Percentiles rank a stretch among this genome's conserved stretches.
Conservation (phyloP, 1,139 yeast genomes). For the Blastobotrys malaysiensis region DNA sequence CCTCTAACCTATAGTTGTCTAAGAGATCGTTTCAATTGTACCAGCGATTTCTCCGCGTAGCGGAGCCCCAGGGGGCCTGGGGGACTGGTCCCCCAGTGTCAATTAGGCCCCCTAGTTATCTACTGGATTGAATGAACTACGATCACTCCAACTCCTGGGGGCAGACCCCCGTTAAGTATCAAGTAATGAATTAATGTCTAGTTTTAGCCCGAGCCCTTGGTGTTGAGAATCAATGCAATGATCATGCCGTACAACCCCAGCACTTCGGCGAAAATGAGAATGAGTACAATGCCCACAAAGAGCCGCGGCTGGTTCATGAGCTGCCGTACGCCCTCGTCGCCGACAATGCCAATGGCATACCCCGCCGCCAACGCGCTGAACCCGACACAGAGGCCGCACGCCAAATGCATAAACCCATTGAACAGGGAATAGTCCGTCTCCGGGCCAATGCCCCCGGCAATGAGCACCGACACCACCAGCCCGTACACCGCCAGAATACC, state of each 20-base stretch:
- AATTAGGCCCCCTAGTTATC: too few species aligned
- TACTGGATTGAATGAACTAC: too few species aligned
- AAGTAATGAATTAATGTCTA: too few species aligned
- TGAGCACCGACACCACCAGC: conserved; percentile 91
- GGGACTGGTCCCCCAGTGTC: too few species aligned
- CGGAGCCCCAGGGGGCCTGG: too few species aligned
- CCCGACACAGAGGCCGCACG: conserved; percentile 98
- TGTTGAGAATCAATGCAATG: conserved; percentile 82
- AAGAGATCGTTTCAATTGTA: too few species aligned
- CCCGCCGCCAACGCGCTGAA: conserved; percentile 97
- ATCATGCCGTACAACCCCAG: conserved; percentile 89
- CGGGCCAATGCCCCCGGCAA: conserved; percentile 66
- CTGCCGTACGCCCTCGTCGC: conserved; percentile 98
- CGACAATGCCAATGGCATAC: conserved; percentile 96
- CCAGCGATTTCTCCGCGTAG: too few species aligned
- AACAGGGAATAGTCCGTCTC: conserved; percentile 88
- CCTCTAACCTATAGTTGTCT: too few species aligned
- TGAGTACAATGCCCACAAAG: conserved; percentile 77
- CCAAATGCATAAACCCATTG: conserved; percentile 97
- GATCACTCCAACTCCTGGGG: too few species aligned
- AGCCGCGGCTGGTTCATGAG: conserved; percentile 94
- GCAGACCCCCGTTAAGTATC: too few species aligned
- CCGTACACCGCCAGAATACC: conserved; percentile 99
- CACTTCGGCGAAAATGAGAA: conserved; percentile 96
- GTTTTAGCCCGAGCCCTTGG: conserved; percentile 53